These are phyloP conservation scores for Onygenales sp. DNA, from an alignment of 2,329 filamentous ascomycete genomes.

Conservation along the genomic window DNA sequence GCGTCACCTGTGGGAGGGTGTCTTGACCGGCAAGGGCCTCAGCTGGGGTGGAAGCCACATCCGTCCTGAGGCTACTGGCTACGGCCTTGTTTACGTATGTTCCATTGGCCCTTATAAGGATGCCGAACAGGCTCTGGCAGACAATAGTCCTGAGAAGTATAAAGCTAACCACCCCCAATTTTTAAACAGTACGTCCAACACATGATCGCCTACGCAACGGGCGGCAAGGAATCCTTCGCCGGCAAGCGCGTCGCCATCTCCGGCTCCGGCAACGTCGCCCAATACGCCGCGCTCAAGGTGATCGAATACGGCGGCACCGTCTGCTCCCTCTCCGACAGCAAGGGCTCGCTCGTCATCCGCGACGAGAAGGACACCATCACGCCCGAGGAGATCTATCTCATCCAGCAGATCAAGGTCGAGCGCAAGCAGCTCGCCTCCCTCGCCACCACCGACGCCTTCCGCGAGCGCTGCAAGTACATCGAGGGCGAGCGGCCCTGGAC, in stretches of 20 bases:
- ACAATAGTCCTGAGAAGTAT: too few relatives aligned
- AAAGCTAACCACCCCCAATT: neutral
- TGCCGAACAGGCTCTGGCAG: too few relatives aligned
- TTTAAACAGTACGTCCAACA: conserved; percentile 64
- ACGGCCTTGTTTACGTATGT: conserved; percentile 79
- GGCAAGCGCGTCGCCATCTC: conserved; percentile 95
- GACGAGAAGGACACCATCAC: conserved; percentile 59
- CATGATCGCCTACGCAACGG: conserved; percentile 80
- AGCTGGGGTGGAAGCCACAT: conserved; percentile 91
- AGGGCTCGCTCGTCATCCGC: conserved; percentile 70
- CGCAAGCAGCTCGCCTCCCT: conserved; percentile 73
- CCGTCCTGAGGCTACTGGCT: conserved; percentile 92
- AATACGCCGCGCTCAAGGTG: conserved; percentile 92
- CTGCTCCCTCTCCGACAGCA: conserved; percentile 86
- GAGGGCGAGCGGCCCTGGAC: conserved; percentile 83
- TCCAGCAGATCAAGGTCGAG: conserved; percentile 77
- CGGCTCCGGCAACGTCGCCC: conserved; percentile 93
- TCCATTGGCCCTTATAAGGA: too few relatives aligned
- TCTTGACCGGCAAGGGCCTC: conserved; percentile 90
- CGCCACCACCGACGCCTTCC: conserved; percentile 45
- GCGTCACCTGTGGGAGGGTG: conserved; percentile 87
- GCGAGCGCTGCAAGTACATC: conserved; percentile 71
- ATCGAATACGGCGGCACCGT: conserved; percentile 93
- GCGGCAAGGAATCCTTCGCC: conserved; percentile 69
- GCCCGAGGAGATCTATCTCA: conserved; percentile 65